Evolutionary conservation across 768 basidiomycete species (phyloP).

Genomic region (Mycena vulgaris): DNA sequence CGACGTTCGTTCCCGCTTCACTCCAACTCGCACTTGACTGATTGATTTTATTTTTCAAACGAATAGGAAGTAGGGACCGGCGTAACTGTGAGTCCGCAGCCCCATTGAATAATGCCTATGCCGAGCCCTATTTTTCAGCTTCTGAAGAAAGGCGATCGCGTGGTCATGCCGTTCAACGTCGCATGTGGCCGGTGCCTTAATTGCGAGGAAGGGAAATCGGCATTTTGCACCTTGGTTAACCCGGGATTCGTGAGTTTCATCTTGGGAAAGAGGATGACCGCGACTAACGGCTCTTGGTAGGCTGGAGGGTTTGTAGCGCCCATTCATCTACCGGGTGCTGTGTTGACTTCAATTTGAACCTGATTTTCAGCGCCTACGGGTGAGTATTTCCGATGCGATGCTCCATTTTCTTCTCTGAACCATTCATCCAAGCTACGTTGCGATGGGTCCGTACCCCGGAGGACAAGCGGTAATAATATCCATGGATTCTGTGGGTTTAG

Average conservation of each 20-base stretch:
- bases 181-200: constrained; percentile 72
- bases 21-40: too few relatives aligned
- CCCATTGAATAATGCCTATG: not conserved
- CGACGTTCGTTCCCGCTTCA: constrained; percentile 49
- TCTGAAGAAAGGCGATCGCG: constrained; percentile 69
- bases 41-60: not conserved
- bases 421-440: constrained; percentile 58
- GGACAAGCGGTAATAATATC: constrained; percentile 62
- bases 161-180: constrained; percentile 75
- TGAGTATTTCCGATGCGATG: constrained; percentile 36
- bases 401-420: not conserved
- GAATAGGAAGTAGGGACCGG: constrained; percentile 60
- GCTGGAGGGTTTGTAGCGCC: constrained; percentile 57
- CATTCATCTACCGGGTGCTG: not conserved
- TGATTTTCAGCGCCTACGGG: constrained; percentile 60
- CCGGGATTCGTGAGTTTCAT: constrained; percentile 66
- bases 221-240: constrained; percentile 72
- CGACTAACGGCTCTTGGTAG: constrained; percentile 46
- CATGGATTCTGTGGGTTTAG: not conserved
- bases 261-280: too few relatives aligned
- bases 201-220: constrained; percentile 67
- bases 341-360: not conserved
- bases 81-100: constrained; percentile 54
- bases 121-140: constrained; percentile 51
- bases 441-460: constrained; percentile 71